Evolutionary conservation across 140 eudicot species (phyloP).

Genomic region (Senecio squalidus): DNA sequence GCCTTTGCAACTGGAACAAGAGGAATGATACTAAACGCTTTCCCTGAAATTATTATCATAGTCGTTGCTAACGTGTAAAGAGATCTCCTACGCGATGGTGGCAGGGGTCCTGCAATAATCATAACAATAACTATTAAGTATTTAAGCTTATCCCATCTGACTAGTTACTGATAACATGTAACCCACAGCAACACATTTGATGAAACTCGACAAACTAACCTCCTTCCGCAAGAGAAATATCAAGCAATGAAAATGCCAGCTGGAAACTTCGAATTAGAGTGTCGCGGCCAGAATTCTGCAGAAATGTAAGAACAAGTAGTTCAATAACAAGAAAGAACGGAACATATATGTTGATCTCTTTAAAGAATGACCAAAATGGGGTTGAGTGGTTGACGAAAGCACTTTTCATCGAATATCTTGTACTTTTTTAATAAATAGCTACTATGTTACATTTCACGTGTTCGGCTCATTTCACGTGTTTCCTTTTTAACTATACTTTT

Average conservation of each 20-base stretch:
- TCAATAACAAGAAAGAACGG: constrained; percentile 9
- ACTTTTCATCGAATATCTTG: neutral
- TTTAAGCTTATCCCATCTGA: neutral
- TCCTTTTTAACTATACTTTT: neutral
- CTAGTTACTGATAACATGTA: too few species aligned
- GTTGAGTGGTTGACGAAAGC: neutral
- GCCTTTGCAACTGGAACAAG: constrained; percentile 66
- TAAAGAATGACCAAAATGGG: neutral
- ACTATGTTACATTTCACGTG: neutral
- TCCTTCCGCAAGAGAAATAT: constrained; percentile 69
- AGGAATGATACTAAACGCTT: constrained; percentile 73
- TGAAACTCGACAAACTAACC: too few species aligned
- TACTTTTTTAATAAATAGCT: neutral
- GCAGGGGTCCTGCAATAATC: constrained; percentile 51
- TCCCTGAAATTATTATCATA: constrained; percentile 77
- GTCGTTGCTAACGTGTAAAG: constrained; percentile 75
- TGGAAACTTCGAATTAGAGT: constrained; percentile 80
- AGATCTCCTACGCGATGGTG: constrained; percentile 88
- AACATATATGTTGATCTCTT: neutral
- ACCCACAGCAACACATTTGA: too few species aligned
- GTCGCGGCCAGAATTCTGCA: constrained; percentile 80
- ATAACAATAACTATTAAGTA: neutral
- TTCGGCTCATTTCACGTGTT: neutral
- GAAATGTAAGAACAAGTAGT: constrained; percentile 6
- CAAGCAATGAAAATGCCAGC: constrained; percentile 83